These are phyloP conservation scores for sunflower (Helianthus annuus) DNA, from an alignment of 129 eudicot genomes.

Conservation along the genomic window DNA sequence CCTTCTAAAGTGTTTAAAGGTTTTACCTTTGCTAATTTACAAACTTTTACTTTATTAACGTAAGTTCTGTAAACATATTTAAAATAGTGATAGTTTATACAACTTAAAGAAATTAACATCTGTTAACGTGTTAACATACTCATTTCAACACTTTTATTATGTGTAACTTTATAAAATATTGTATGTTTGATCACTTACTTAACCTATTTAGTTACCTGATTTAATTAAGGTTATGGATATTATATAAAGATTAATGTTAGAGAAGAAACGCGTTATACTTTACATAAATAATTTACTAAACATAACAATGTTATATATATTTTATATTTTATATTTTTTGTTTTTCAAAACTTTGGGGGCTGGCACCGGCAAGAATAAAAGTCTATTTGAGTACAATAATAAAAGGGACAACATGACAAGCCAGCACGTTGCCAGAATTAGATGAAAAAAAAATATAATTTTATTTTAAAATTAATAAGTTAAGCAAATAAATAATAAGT, in stretches of 20 bases:
- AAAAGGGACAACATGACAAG: conserved; percentile 38
- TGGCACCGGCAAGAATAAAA: conserved; percentile 42
- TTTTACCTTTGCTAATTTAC: no score
- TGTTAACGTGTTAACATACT: background rate
- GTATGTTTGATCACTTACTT: background rate
- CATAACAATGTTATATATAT: background rate
- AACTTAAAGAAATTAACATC: no score
- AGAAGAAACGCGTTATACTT: conserved; percentile 11
- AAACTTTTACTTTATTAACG: no score
- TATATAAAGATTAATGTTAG: background rate
- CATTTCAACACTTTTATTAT: background rate
- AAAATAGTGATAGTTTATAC: no score
- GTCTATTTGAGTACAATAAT: conserved; percentile 31
- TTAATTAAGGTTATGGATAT: background rate
- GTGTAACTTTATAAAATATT: background rate
- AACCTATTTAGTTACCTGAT: background rate
- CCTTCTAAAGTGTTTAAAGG: no score
- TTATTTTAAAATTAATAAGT: background rate
- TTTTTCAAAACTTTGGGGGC: conserved; percentile 5
- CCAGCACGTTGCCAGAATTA: conserved; percentile 48
- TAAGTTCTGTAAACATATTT: no score
- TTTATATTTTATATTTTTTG: background rate
- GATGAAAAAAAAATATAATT: background rate
- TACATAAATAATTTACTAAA: background rate
- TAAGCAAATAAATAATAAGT: background rate